Percentiles rank a stretch among this genome's conserved stretches.
Conservation (phyloP, 164 flowering plant genomes). For the Piper longum region DNA sequence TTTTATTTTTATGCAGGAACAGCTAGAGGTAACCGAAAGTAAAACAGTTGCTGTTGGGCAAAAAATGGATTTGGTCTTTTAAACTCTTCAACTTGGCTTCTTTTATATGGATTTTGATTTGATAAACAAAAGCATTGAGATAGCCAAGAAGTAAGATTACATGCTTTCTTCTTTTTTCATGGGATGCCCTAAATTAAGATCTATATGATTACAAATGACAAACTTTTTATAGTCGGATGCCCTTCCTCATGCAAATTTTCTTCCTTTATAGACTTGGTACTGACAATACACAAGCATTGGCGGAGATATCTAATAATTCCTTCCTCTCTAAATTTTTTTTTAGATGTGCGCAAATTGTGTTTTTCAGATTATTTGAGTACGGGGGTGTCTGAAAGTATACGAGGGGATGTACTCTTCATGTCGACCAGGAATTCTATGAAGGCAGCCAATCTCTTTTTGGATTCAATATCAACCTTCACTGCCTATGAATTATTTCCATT, state of each 20-base stretch:
- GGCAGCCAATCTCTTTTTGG: conserved; percentile 75
- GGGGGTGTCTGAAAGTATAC: conserved; percentile 96
- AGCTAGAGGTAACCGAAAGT: conserved; percentile 81
- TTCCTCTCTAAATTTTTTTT: conserved; percentile 3
- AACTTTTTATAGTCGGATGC: too few relatives aligned
- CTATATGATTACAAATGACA: too few relatives aligned
- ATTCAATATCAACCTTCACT: conserved; percentile 95
- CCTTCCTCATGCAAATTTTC: too few relatives aligned
- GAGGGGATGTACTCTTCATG: conserved; percentile 94
- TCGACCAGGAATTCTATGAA: conserved; percentile 82
- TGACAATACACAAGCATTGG: too few relatives aligned
- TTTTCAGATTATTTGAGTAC: conserved; percentile 81
- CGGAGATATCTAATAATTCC: neutral
- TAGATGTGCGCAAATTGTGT: too few relatives aligned
- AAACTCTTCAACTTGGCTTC: too few relatives aligned
- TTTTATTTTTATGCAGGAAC: conserved; percentile 40
- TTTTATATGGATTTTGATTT: too few relatives aligned
- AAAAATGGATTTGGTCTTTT: conserved; percentile 62
- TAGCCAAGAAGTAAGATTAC: conserved; percentile 42
- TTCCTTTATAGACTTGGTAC: too few relatives aligned
- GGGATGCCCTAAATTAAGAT: too few relatives aligned
- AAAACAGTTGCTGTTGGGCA: conserved; percentile 99
- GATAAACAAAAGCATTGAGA: too few relatives aligned
- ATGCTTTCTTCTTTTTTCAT: too few relatives aligned
- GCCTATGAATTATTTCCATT: conserved; percentile 64